Percentiles rank a stretch among this genome's conserved stretches.
Evolutionary conservation across 495 filamentous ascomycete genomes (phyloP).

Genomic region (Glonium stellatum): DNA sequence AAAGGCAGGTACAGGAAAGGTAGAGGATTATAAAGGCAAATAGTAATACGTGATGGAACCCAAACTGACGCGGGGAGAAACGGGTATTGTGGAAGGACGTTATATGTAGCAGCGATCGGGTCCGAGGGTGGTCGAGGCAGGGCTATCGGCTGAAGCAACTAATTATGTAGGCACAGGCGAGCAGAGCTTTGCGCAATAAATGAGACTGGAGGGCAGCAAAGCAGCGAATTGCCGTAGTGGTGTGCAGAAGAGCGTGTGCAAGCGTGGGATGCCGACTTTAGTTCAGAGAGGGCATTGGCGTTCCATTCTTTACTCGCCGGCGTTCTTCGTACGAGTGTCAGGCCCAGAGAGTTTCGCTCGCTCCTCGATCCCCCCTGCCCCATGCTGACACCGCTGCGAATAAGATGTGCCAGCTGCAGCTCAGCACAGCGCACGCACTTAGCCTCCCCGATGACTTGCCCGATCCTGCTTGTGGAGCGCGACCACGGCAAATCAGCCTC

Average conservation of each 20-base stretch:
- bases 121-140: not conserved
- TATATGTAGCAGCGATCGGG: not conserved
- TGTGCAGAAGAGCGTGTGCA: constrained; percentile 1
- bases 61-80: not conserved
- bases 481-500: not conserved
- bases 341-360: no score
- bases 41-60: not conserved
- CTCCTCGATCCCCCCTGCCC: not conserved
- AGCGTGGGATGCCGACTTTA: not conserved
- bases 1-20: not conserved
- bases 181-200: not conserved
- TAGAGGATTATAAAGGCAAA: not conserved
- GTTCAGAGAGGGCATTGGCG: no score
- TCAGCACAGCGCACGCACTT: not conserved
- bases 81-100: not conserved
- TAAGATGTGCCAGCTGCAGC: not conserved
- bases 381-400: not conserved
- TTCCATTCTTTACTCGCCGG: not conserved
- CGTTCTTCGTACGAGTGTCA: not conserved
- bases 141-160: not conserved
- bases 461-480: not conserved
- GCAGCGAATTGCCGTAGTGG: not conserved
- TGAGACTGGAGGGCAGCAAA: not conserved
- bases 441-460: not conserved
- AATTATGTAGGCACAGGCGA: not conserved